Conservation (phyloP, 1,139 yeast genomes). For the Kluyveromyces marxianus region DNA sequence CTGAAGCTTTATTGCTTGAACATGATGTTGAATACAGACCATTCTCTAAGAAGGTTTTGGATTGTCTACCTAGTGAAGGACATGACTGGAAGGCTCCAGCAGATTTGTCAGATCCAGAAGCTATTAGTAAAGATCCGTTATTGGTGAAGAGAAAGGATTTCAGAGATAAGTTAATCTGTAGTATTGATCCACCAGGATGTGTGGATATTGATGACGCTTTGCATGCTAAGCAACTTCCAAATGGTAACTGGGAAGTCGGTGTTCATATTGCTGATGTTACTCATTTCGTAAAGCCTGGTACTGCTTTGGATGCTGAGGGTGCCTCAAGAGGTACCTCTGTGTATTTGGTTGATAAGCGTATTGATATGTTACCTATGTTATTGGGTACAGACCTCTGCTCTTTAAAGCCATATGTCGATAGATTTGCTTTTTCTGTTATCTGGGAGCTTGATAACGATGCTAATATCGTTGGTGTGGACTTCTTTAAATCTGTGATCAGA, state of each 20-base stretch:
- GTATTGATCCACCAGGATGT: slow-evolving; percentile 97
- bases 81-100: slow-evolving; percentile 87
- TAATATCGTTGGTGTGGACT: slow-evolving; percentile 72
- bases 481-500: slow-evolving; percentile 79
- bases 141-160: slow-evolving; percentile 69
- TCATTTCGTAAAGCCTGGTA: slow-evolving; percentile 88
- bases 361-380: slow-evolving; percentile 95
- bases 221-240: slow-evolving; percentile 76
- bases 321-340: slow-evolving; percentile 97
- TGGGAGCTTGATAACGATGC: slow-evolving; percentile 93
- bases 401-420: slow-evolving; percentile 86
- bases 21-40: slow-evolving; percentile 97
- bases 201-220: slow-evolving; percentile 98
- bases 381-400: slow-evolving; percentile 96
- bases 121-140: slow-evolving; percentile 42
- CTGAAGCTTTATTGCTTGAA: slow-evolving; percentile 87
- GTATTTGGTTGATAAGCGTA: slow-evolving; percentile 95
- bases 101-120: slow-evolving; percentile 43
- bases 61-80: slow-evolving; percentile 89
- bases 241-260: slow-evolving; percentile 95
- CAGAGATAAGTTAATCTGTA: slow-evolving; percentile 83
- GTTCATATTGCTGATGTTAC: slow-evolving; percentile 99
- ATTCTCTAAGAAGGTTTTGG: slow-evolving; percentile 84
- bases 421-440: slow-evolving; percentile 90
- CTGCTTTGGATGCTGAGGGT: slow-evolving; percentile 92